These are phyloP conservation scores for Talaromyces atroroseus DNA, from an alignment of 2,329 filamentous ascomycete species.

Conservation along the genomic window DNA sequence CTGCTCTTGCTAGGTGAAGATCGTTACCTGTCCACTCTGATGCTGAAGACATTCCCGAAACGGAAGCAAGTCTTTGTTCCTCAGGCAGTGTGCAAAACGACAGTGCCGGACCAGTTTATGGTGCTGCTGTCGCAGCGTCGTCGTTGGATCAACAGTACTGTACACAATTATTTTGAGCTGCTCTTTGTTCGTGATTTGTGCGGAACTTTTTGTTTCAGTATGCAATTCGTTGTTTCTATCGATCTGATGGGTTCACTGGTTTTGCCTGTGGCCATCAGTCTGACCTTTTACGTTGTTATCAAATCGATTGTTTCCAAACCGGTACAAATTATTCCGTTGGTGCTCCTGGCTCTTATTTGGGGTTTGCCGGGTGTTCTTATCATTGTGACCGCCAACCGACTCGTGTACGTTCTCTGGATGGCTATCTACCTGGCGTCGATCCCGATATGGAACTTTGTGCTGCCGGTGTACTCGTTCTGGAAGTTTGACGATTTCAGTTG, in stretches of 20 bases:
- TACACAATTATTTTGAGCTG: slow-evolving; percentile 97
- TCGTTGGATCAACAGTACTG: slow-evolving; percentile 98
- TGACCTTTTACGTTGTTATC: slow-evolving; percentile 91
- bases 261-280: slow-evolving; percentile 89
- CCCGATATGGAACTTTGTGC: slow-evolving; percentile 95
- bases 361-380: slow-evolving; percentile 90
- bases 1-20: slow-evolving; percentile 86
- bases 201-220: slow-evolving; percentile 98
- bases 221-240: slow-evolving; percentile 97
- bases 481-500: slow-evolving; percentile 99
- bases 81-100: slow-evolving; percentile 97
- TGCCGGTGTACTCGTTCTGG: slow-evolving; percentile 94
- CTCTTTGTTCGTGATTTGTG: slow-evolving; percentile 92
- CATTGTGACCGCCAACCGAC: slow-evolving; percentile 85
- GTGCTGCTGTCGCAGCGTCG: slow-evolving; percentile 90
- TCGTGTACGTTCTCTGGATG: slow-evolving; percentile 95
- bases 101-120: slow-evolving; percentile 86
- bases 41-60: slow-evolving; percentile 98
- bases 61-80: slow-evolving; percentile 98
- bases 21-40: slow-evolving; percentile 91
- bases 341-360: slow-evolving; percentile 83
- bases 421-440: slow-evolving; percentile 87
- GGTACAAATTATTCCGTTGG: slow-evolving; percentile 81
- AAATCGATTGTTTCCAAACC: slow-evolving; percentile 73
- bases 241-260: slow-evolving; percentile 93